These are phyloP conservation scores for Amanita pallidorosea DNA, from an alignment of 768 basidiomycete genomes.

Conservation along the genomic window DNA sequence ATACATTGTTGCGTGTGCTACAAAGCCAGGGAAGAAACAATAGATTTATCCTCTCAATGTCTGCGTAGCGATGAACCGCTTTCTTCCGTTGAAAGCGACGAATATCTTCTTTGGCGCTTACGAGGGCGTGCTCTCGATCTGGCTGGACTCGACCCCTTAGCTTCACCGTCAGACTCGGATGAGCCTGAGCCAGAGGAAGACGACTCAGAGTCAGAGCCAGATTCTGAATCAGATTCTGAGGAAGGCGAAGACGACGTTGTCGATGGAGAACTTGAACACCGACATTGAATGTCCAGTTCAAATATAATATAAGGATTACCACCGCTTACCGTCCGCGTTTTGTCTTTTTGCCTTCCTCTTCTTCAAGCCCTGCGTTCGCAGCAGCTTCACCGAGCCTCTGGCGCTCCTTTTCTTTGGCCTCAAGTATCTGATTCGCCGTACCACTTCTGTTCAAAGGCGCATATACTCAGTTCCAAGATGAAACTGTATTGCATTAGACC, in stretches of 20 bases:
- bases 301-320: not conserved
- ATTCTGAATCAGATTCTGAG: slow-evolving; percentile 28
- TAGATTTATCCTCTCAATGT: not conserved
- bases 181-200: slow-evolving; percentile 10
- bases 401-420: slow-evolving; percentile 72
- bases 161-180: not conserved
- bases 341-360: slow-evolving; percentile 27
- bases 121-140: not conserved
- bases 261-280: slow-evolving; percentile 9
- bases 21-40: not conserved
- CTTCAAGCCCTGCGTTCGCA: slow-evolving; percentile 18
- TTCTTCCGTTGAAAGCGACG: not conserved
- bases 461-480: not conserved
- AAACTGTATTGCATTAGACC: not conserved
- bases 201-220: slow-evolving; percentile 21
- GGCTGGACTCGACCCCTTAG: slow-evolving; percentile 6
- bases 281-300: not conserved
- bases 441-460: slow-evolving; percentile 34
- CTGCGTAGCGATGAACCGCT: not conserved
- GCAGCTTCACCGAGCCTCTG: slow-evolving; percentile 29
- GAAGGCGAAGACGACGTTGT: slow-evolving; percentile 18
- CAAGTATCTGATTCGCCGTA: slow-evolving; percentile 77
- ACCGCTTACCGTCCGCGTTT: slow-evolving; percentile 21
- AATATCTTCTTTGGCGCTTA: not conserved
- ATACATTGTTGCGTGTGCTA: too few relatives aligned